These are phyloP conservation scores for Didymosphaeria variabile DNA, from an alignment of 2,329 filamentous ascomycete species.

Conservation along the genomic window DNA sequence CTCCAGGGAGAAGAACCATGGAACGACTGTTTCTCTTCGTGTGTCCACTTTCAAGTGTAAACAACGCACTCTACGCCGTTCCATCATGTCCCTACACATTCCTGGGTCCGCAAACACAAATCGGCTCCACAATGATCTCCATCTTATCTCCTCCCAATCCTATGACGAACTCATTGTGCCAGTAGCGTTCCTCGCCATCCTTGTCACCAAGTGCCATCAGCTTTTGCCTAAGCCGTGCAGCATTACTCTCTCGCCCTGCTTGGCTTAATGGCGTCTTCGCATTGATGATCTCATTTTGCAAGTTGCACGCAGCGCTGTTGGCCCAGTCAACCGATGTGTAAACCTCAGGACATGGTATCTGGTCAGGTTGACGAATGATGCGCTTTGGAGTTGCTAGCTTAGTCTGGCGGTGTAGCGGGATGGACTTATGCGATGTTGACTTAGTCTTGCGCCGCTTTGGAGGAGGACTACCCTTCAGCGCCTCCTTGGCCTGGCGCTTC, in stretches of 20 bases:
- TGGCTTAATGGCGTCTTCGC: conserved; percentile 20
- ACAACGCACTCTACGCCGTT: neutral
- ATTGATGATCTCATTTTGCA: conserved; percentile 39
- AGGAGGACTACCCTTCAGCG: neutral
- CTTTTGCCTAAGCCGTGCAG: conserved; percentile 25
- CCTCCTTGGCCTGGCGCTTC: conserved; percentile 5
- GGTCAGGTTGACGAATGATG: conserved; percentile 19
- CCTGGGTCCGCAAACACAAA: conserved; percentile 36
- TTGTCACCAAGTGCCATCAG: conserved; percentile 19
- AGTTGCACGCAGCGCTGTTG: conserved; percentile 35
- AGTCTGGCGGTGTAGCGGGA: neutral
- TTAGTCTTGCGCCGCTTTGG: neutral
- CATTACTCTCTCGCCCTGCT: conserved; percentile 28
- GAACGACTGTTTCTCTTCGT: neutral
- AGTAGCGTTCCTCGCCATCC: conserved; percentile 22
- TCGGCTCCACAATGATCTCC: conserved; percentile 34
- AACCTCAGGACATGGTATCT: conserved; percentile 26
- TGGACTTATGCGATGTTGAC: neutral
- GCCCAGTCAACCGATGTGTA: conserved; percentile 35
- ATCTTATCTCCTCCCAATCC: conserved; percentile 29
- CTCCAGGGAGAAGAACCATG: neutral
- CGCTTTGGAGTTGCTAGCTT: neutral
- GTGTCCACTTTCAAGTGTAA: neutral
- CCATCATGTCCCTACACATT: conserved; percentile 28
- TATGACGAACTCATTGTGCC: conserved; percentile 34